Evolutionary conservation across 768 basidiomycete genomes (phyloP), one percentile per base, ranked within the genome.

Genomic region (Panaeolus cyanescens): DNA sequence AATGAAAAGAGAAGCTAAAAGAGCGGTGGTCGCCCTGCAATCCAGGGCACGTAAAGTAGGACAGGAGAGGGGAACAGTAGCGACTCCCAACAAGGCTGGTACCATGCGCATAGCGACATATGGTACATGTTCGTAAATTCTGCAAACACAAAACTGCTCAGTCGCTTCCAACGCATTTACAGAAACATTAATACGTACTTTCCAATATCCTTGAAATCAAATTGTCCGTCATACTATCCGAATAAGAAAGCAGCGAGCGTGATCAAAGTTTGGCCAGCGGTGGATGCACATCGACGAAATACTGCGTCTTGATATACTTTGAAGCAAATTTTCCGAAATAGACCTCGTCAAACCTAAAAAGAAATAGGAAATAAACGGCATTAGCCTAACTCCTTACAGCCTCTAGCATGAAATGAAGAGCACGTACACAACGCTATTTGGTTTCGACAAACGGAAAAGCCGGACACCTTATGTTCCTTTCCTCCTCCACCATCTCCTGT

Each of bases 321-420:
- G 86, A 83, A 6, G 96, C 95, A 71, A 99, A 99, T 74, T 97
- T 97, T 62, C 96, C 96, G 73, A 99, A 99, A 73, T 99, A 96
- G 0, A 98, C 96, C 74, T 99, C 96, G 72, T 99, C 96, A 74
- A 99, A 99, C 40, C 96, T 97, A 59, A 50, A 37, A 9, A 34
- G 32, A 33, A 56, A 12, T 7, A 3, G 20, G 8, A 45, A 20
- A n/a, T 30, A 28, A 55, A 68, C 13, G 19, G 28, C 15, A 22
- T 57, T 56, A 61, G 57, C 10, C 22, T 50, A 25, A 50, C 45
- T 28, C 45, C 22, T 50, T 50, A 28, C 4, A 28, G 45, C 15
- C 15, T 28, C 20, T 5, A 63, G 45, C 56, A 13, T 30, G 34
- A 39, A n/a, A 69, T 60, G 36, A 36, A 32, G 28, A n/a, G 10